These are phyloP conservation scores for Dipodascus albidus DNA, from an alignment of 805 yeast genomes.

Conservation along the genomic window DNA sequence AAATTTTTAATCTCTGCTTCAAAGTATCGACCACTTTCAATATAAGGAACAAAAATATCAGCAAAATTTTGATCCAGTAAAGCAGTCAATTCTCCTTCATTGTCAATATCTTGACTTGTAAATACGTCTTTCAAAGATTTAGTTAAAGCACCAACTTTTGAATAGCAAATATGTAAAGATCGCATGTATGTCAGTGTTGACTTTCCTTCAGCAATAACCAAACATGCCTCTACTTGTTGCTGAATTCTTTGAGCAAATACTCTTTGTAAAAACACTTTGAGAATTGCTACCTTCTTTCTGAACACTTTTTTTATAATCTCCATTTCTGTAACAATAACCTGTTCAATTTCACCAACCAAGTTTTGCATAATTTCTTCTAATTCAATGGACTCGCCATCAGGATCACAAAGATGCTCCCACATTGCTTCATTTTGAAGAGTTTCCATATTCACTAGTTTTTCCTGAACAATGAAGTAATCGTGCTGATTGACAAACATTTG, in stretches of 20 bases:
- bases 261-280: conserved; percentile 61
- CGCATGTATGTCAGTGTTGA: conserved; percentile 67
- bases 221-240: conserved; percentile 36
- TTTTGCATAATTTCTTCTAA: conserved; percentile 42
- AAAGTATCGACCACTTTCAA: conserved; percentile 58
- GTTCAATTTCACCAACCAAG: conserved; percentile 43
- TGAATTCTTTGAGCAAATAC: conserved; percentile 58
- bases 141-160: conserved; percentile 46
- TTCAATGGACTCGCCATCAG: conserved; percentile 36
- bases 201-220: conserved; percentile 46
- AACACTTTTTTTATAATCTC: conserved; percentile 66
- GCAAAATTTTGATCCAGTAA: conserved; percentile 58
- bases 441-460: conserved; percentile 27
- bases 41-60: conserved; percentile 63
- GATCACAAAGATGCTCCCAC: conserved; percentile 55
- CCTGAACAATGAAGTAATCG: conserved; percentile 48
- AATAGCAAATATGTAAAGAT: conserved; percentile 55
- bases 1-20: conserved; percentile 58
- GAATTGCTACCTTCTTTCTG: conserved; percentile 50
- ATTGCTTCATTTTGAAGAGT: conserved; percentile 23
- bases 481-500: conserved; percentile 75
- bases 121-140: conserved; percentile 55
- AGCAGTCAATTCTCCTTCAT: conserved; percentile 30
- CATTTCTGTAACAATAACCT: conserved; percentile 60
- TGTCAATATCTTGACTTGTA: conserved; percentile 22